Evolutionary conservation across 768 basidiomycete species (phyloP).

Genomic region (Strobilomyces confusus): DNA sequence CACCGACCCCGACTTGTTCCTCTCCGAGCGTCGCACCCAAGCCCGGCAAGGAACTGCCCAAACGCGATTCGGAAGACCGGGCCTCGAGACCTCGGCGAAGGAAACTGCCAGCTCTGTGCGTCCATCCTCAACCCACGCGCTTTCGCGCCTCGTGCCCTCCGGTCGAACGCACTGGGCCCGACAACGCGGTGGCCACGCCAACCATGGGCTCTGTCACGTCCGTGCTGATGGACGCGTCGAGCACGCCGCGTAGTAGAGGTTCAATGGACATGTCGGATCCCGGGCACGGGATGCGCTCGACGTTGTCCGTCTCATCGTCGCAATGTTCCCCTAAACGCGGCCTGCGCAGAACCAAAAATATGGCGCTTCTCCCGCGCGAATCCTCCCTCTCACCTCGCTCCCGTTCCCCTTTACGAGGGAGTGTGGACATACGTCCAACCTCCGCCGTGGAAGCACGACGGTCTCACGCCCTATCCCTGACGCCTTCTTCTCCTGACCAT

Average conservation of each 20-base stretch:
- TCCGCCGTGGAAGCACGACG: conserved; percentile 18
- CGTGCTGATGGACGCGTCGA: conserved; percentile 20
- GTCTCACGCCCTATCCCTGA: conserved; percentile 19
- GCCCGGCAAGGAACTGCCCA: conserved; percentile 3
- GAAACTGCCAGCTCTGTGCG: conserved; percentile 21
- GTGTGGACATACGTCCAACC: conserved; percentile 15
- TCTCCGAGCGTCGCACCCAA: conserved; percentile 14
- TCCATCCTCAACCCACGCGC: conserved; percentile 12
- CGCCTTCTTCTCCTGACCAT: conserved; percentile 21
- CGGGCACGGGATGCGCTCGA: conserved; percentile 13
- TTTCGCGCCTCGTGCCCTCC: conserved; percentile 13
- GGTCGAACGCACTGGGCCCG: conserved; percentile 1
- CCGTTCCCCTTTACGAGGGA: conserved; percentile 21
- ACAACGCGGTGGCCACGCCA: conserved; percentile 7
- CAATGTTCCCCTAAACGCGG: conserved; percentile 30
- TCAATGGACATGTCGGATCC: conserved; percentile 16
- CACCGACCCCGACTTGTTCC: conserved; percentile 18
- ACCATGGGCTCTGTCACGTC: conserved; percentile 19
- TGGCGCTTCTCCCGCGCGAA: conserved; percentile 30
- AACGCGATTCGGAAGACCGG: conserved; percentile 12
- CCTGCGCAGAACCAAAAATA: conserved; percentile 38
- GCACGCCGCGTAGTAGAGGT: conserved; percentile 18
- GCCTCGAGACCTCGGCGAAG: conserved; percentile 16
- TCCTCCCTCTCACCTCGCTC: conserved; percentile 22
- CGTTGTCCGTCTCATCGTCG: conserved; percentile 23